Percentiles rank a stretch among this genome's conserved stretches.
phyloP scores from a whole-genome alignment of 2,329 filamentous ascomycete species.

The Epicoccum nigrum region DNA sequence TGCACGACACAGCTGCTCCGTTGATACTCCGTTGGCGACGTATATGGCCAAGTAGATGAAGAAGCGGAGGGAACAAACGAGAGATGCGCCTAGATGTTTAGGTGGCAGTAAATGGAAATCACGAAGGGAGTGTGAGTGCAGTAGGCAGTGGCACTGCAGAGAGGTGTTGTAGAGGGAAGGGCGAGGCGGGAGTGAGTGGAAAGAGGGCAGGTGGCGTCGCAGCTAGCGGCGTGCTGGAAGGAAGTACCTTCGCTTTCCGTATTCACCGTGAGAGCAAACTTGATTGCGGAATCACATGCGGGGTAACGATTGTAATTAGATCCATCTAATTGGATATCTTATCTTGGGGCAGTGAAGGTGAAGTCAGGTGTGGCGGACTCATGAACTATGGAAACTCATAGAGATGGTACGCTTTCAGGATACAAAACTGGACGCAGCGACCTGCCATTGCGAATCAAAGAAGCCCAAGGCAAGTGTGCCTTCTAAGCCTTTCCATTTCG shows the following conservation, averaged over 20 bases:
- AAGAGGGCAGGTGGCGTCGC: conserved; percentile 15
- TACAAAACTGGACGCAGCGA: conserved; percentile 55
- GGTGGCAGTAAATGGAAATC: conserved; percentile 23
- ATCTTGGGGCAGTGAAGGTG: neutral
- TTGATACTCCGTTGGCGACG: conserved; percentile 35
- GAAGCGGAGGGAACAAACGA: conserved; percentile 32
- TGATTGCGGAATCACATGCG: too few relatives aligned
- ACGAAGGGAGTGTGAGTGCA: conserved; percentile 23
- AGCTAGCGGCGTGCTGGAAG: neutral
- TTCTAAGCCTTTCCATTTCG: conserved; percentile 59
- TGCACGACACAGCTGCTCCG: conserved; percentile 38
- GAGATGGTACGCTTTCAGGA: too few relatives aligned
- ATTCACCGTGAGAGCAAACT: conserved; percentile 18
- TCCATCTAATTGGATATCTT: too few relatives aligned
- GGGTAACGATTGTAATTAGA: too few relatives aligned
- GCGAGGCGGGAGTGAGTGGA: conserved; percentile 17
- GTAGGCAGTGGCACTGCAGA: conserved; percentile 16
- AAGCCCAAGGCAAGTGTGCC: conserved; percentile 62
- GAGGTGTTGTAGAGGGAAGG: conserved; percentile 8
- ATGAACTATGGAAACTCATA: too few relatives aligned
- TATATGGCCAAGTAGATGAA: conserved; percentile 49
- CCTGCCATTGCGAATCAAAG: conserved; percentile 61
- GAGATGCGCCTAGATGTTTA: conserved; percentile 34
- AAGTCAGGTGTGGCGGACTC: too few relatives aligned
- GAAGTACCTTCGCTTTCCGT: conserved; percentile 21